Conservation (phyloP, 768 basidiomycete genomes). For the Serendipita sp. region DNA sequence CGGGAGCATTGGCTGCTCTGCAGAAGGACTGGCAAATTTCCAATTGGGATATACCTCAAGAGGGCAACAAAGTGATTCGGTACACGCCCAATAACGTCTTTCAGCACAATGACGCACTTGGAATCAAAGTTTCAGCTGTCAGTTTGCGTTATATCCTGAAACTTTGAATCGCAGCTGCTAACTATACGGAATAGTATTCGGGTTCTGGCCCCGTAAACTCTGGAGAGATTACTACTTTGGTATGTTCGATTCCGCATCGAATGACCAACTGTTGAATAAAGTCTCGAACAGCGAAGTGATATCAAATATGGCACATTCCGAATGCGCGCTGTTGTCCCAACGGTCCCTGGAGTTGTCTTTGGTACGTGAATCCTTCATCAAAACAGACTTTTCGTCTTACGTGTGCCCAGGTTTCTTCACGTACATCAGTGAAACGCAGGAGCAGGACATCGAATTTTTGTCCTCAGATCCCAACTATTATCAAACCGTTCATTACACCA, state of each 20-base stretch:
- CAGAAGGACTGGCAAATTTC: background rate
- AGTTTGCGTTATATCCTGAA: background rate
- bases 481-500: conserved; percentile 11
- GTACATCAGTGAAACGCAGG: conserved; percentile 6
- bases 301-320: conserved; percentile 12
- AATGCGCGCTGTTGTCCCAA: conserved; percentile 11
- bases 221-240: conserved; percentile 8
- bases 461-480: conserved; percentile 11
- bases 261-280: background rate
- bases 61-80: background rate
- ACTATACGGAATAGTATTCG: background rate
- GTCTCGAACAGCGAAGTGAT: background rate
- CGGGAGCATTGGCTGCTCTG: conserved; percentile 7
- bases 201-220: conserved; percentile 10
- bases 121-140: conserved; percentile 9
- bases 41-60: background rate
- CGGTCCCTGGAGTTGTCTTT: conserved; percentile 9
- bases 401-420: conserved; percentile 11
- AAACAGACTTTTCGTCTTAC: background rate
- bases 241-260: background rate
- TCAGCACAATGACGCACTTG: conserved; percentile 9
- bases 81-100: conserved; percentile 5
- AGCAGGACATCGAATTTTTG: conserved; percentile 12
- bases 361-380: background rate
- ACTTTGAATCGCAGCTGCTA: background rate